Evolutionary conservation across 2,329 filamentous ascomycete genomes (phyloP).

Genomic region (Neonectria magnoliae): DNA sequence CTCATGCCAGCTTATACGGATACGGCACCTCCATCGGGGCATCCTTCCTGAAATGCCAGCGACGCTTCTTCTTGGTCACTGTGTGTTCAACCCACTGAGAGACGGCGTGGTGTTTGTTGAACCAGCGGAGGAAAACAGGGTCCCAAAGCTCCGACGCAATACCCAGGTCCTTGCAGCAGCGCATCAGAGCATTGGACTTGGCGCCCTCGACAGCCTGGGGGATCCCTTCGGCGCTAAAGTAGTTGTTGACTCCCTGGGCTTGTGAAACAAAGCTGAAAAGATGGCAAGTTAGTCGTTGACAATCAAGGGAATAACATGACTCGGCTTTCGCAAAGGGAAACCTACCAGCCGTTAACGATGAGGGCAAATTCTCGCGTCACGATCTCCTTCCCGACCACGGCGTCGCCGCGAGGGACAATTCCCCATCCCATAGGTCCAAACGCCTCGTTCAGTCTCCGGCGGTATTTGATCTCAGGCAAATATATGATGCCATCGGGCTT

Average conservation of each 20-base stretch:
- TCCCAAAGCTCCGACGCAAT: constrained; percentile 98
- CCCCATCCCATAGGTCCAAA: constrained; percentile 98
- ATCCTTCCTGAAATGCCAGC: constrained; percentile 83
- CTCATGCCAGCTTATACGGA: constrained; percentile 60
- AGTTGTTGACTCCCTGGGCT: constrained; percentile 92
- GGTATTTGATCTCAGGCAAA: constrained; percentile 97
- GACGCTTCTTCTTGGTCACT: constrained; percentile 86
- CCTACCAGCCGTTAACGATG: constrained; percentile 85
- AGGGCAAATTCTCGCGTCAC: constrained; percentile 94
- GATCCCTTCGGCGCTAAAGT: constrained; percentile 89
- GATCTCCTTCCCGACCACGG: constrained; percentile 82
- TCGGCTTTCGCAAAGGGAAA: neutral
- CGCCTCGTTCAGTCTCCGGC: constrained; percentile 85
- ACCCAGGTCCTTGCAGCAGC: constrained; percentile 97
- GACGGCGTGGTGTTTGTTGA: constrained; percentile 79
- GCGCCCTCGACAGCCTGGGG: constrained; percentile 95
- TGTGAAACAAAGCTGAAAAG: constrained; percentile 83
- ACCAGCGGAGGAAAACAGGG: constrained; percentile 86
- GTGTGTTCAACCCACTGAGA: constrained; percentile 92
- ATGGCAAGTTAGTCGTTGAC: neutral
- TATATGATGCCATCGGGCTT: constrained; percentile 98
- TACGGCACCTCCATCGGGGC: constrained; percentile 73
- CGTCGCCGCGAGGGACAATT: constrained; percentile 85
- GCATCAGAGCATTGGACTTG: constrained; percentile 97
- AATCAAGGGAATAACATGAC: neutral